Evolutionary conservation across 2,329 filamentous ascomycete species (phyloP), one percentile per base, ranked within the genome.

Genomic region (Massarina eburnea): DNA sequence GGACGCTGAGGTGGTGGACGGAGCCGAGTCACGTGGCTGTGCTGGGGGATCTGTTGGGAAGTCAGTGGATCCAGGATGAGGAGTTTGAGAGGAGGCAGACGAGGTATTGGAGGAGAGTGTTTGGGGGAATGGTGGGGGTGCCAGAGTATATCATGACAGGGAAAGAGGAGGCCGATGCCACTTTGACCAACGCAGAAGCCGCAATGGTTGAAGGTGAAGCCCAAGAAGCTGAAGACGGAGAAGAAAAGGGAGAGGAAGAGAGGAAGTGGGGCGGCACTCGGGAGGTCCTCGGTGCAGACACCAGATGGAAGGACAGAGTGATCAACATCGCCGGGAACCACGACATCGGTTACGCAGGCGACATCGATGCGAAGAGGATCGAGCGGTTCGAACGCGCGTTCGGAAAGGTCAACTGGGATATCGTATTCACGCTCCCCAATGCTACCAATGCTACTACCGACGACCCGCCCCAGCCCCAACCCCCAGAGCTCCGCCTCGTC

Each of bases 261-360:
- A 55, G 43, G 38, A 49, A 46, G 12, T 61, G 60, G 62, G 51
- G 57, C 34, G 59, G 52, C 4, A 66, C 53, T 10, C 52, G 59
- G 14, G 72, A 78, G 49, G 51, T 66, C 1, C 60, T 79, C 19
- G 71, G 73, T 1, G 52, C 52, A 37, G 76, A 81, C 46, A 71
- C 75, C 5, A 69, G 71, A 2, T 97, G 94, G 94, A 71, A 77
- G n/a, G 79, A 76, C 32, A 81, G 87, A 44, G 78, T 96, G 52
- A 90, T 99, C 66, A 95, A 96, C 57, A 83, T 97, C 20, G 91
- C 85, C 0, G 94, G 94, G 1, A 99, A 99, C 64, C 94, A 99
- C 66, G 94, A 99, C 68, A 85, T 99, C 62, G 94, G 94, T 26
- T 99, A 99, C 67, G 90, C 91, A 0, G 94, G 94, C 3, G 94